A percentile compares a stretch with the other conserved stretches of the same genome.
These are phyloP conservation scores for Mitragyna speciosa DNA, from an alignment of 257 asterid genomes.

Conservation along the genomic window DNA sequence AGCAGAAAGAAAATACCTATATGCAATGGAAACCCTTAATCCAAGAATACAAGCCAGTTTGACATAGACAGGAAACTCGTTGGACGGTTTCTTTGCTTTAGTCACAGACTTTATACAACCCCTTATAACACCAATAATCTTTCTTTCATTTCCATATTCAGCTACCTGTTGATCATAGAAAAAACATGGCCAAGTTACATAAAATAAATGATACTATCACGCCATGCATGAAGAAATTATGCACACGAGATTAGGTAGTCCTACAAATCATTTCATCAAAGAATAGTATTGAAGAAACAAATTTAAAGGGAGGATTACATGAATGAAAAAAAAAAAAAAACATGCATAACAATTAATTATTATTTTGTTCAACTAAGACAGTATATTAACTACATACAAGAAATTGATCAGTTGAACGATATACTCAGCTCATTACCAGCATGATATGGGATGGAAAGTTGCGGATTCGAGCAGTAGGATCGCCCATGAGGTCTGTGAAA, in stretches of 20 bases:
- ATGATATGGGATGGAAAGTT: conserved; percentile 54
- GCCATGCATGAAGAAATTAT: not conserved
- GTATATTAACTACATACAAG: not conserved
- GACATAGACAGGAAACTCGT: conserved; percentile 40
- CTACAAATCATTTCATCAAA: not conserved
- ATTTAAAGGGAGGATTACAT: not conserved
- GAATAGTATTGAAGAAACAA: not conserved
- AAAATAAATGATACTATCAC: not conserved
- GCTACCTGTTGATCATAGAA: conserved; percentile 47
- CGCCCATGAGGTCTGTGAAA: conserved; percentile 78
- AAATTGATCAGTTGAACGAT: not conserved
- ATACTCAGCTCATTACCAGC: conserved; percentile 45
- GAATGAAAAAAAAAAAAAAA: not conserved
- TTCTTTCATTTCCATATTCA: conserved; percentile 49
- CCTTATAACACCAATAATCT: conserved; percentile 67
- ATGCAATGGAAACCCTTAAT: conserved; percentile 70
- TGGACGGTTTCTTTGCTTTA: conserved; percentile 37
- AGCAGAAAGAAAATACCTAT: conserved; percentile 39
- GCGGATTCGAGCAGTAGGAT: conserved; percentile 72
- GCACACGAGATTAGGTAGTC: not conserved
- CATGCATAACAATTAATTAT: not conserved
- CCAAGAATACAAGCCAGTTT: conserved; percentile 75
- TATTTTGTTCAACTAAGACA: not conserved
- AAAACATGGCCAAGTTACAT: not conserved
- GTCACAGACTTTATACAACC: conserved; percentile 72